A percentile compares a stretch with the other conserved stretches of the same genome.
Evolutionary conservation across 495 filamentous ascomycete genomes (phyloP).

Genomic region (Sporormia fimetaria): DNA sequence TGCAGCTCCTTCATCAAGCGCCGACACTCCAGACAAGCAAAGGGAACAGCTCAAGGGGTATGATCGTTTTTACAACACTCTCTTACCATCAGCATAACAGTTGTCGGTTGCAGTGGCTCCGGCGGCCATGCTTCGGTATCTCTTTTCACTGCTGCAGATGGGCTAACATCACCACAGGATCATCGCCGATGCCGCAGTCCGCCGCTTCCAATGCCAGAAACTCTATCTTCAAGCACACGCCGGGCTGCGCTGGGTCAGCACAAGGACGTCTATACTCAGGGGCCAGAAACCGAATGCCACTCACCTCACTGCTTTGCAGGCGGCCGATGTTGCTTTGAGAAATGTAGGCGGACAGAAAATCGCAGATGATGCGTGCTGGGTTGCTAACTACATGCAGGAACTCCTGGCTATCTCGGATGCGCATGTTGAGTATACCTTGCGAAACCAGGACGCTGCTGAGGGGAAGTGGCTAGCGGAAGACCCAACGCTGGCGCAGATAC

Average conservation of each 20-base stretch:
- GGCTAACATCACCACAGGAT: constrained; percentile 42
- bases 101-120: background rate
- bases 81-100: background rate
- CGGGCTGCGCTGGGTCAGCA: constrained; percentile 68
- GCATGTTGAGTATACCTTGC: constrained; percentile 31
- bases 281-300: constrained; percentile 49
- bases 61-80: constrained; percentile 17
- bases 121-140: constrained; percentile 2
- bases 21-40: constrained; percentile 53
- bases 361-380: too few species aligned
- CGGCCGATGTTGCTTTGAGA: constrained; percentile 48
- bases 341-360: too few species aligned
- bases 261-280: constrained; percentile 53
- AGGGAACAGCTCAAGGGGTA: constrained; percentile 70
- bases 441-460: constrained; percentile 27
- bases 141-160: background rate
- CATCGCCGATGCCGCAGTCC: constrained; percentile 62
- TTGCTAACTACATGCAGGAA: constrained; percentile 29
- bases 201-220: constrained; percentile 75
- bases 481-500: constrained; percentile 26
- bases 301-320: constrained; percentile 48
- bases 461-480: constrained; percentile 35
- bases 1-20: constrained; percentile 38
- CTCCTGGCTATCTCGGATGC: constrained; percentile 31
- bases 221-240: constrained; percentile 72